Evolutionary conservation across 192 early-diverging fungal genomes (phyloP).

Genomic region (Pilobolus umbonatus): DNA sequence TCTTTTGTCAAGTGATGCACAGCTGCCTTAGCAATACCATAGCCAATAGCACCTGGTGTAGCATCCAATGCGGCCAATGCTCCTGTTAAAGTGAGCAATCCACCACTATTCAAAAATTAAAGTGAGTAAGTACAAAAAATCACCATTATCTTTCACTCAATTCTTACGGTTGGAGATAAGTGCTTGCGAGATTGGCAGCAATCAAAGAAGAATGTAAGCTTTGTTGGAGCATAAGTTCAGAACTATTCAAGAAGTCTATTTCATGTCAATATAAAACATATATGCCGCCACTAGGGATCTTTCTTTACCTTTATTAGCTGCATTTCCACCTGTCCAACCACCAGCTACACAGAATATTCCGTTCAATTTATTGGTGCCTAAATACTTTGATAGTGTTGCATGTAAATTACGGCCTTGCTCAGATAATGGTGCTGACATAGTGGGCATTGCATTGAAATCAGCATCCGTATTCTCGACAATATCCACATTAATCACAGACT

Average conservation of each 20-base stretch:
- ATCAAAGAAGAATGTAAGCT: conserved; percentile 79
- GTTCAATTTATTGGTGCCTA: conserved; percentile 54
- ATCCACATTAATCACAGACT: conserved; percentile 79
- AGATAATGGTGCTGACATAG: conserved; percentile 40
- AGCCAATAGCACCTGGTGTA: conserved; percentile 82
- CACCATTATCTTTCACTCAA: neutral
- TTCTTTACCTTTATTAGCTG: conserved; percentile 51
- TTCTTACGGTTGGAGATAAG: conserved; percentile 62
- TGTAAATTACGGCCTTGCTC: conserved; percentile 58
- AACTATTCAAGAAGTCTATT: conserved; percentile 61
- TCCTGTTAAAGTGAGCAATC: conserved; percentile 77
- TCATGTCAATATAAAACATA: neutral
- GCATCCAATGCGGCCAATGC: conserved; percentile 64
- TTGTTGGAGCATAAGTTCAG: conserved; percentile 77
- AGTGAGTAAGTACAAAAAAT: conserved; percentile 47
- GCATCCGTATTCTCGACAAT: conserved; percentile 69
- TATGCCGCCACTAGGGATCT: neutral
- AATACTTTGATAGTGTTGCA: conserved; percentile 28
- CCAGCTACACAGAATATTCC: conserved; percentile 92
- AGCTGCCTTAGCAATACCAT: conserved; percentile 91
- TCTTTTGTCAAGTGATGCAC: conserved; percentile 87
- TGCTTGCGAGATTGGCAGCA: conserved; percentile 74
- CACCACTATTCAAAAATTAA: conserved; percentile 45
- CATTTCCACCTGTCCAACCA: conserved; percentile 92
- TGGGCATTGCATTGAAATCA: conserved; percentile 62